Evolutionary conservation across 2,329 filamentous ascomycete species (phyloP).

Genomic region (Dichotomopilus funicola): DNA sequence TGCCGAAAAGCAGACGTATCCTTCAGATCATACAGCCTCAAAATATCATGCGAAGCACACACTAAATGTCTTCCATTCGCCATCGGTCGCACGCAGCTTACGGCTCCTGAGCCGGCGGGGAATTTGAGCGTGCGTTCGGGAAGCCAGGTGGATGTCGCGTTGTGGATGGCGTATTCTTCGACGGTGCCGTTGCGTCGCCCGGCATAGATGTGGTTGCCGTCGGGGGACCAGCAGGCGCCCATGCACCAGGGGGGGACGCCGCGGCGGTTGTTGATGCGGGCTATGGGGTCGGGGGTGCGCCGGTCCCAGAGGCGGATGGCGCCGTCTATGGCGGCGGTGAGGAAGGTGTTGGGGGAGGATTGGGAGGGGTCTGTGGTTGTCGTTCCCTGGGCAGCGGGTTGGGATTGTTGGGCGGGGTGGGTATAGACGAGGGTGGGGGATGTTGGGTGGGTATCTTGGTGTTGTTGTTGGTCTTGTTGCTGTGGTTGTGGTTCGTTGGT

Average conservation of each 20-base stretch:
- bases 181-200: conserved; percentile 87
- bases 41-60: conserved; percentile 88
- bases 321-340: conserved; percentile 83
- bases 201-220: conserved; percentile 92
- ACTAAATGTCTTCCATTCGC: conserved; percentile 86
- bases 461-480: neutral
- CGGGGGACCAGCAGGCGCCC: conserved; percentile 91
- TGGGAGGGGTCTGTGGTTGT: conserved; percentile 52
- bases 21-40: conserved; percentile 83
- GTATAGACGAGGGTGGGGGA: conserved; percentile 33
- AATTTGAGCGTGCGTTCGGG: conserved; percentile 79
- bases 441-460: conserved; percentile 11
- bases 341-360: conserved; percentile 71
- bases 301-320: conserved; percentile 90
- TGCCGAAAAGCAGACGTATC: conserved; percentile 60
- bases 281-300: conserved; percentile 67
- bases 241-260: conserved; percentile 94
- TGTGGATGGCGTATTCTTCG: conserved; percentile 87
- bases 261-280: conserved; percentile 66
- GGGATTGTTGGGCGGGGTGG: conserved; percentile 24
- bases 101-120: conserved; percentile 79
- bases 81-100: conserved; percentile 86
- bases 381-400: too few species aligned
- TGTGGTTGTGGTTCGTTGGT: conserved; percentile 10
- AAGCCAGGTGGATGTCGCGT: conserved; percentile 58